Evolutionary conservation across 208 protist species (phyloP).

Genomic region (Phytomonas sp.): DNA sequence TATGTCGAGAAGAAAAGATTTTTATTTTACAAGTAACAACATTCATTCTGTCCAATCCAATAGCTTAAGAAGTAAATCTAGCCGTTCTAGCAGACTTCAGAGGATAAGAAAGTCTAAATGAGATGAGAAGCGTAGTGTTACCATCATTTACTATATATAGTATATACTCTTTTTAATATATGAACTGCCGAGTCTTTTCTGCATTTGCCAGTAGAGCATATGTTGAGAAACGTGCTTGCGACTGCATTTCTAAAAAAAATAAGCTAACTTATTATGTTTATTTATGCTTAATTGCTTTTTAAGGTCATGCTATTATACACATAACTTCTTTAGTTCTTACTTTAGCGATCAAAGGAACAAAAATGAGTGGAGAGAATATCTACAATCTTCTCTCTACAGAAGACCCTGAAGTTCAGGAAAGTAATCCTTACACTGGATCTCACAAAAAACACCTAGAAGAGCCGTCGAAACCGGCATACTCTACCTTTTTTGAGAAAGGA

Average conservation of each 20-base stretch:
- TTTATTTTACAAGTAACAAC: neutral
- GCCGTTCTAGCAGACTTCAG: neutral
- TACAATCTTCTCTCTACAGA: conserved; percentile 20
- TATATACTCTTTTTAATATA: neutral
- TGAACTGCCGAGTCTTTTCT: neutral
- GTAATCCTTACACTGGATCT: conserved; percentile 44
- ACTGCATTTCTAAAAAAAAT: neutral
- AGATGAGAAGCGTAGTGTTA: conserved; percentile 2
- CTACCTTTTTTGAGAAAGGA: conserved; percentile 71
- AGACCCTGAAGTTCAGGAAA: conserved; percentile 5
- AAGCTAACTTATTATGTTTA: neutral
- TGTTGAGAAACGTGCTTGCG: neutral
- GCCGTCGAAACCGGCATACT: conserved; percentile 64
- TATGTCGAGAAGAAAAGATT: neutral
- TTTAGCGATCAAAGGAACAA: neutral
- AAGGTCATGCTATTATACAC: neutral
- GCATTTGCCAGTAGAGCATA: neutral
- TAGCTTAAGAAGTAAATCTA: neutral
- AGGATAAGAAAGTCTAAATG: neutral
- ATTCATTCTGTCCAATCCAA: neutral
- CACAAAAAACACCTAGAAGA: conserved; percentile 65
- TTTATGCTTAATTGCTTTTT: neutral
- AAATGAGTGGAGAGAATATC: conserved; percentile 68
- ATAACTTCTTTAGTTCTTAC: neutral
- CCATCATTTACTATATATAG: conserved; percentile 2